Percentiles rank a stretch among this genome's conserved stretches.
phyloP scores from a whole-genome alignment of 371 early-diverging fungal genomes.

The Blakeslea trispora region DNA sequence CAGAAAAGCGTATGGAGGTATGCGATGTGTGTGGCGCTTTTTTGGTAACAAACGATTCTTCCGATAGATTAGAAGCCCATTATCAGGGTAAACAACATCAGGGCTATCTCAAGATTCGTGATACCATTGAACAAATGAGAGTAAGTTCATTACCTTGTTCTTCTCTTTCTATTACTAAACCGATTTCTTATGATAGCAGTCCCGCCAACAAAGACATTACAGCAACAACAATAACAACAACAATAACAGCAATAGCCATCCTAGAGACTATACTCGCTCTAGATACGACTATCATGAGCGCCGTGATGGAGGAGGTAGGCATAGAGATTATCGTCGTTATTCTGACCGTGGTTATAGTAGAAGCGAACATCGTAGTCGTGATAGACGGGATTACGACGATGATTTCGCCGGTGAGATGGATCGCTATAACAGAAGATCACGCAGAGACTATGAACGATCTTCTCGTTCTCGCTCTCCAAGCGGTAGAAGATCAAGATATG shows the following conservation, averaged over 20 bases:
- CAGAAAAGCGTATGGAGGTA: conserved; percentile 79
- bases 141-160: no score
- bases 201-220: conserved; percentile 16
- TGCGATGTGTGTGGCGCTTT: conserved; percentile 91
- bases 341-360: conserved; percentile 48
- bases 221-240: no score
- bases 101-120: conserved; percentile 82
- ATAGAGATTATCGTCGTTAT: conserved; percentile 56
- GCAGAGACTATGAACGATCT: conserved; percentile 33
- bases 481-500: conserved; percentile 22
- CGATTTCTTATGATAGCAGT: conserved; percentile 10
- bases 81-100: conserved; percentile 88
- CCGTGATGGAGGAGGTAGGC: conserved; percentile 56
- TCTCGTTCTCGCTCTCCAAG: conserved; percentile 33
- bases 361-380: conserved; percentile 36
- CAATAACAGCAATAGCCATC: conserved; percentile 1
- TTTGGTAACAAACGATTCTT: conserved; percentile 81
- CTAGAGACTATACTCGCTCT: conserved; percentile 43
- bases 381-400: conserved; percentile 30
- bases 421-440: conserved; percentile 37
- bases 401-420: conserved; percentile 42
- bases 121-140: conserved; percentile 77
- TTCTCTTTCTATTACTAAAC: conserved; percentile 1
- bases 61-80: conserved; percentile 85
- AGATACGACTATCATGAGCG: conserved; percentile 54